Evolutionary conservation across 2,329 filamentous ascomycete species (phyloP).

Genomic region (Tolypocladium cylindrosporum): DNA sequence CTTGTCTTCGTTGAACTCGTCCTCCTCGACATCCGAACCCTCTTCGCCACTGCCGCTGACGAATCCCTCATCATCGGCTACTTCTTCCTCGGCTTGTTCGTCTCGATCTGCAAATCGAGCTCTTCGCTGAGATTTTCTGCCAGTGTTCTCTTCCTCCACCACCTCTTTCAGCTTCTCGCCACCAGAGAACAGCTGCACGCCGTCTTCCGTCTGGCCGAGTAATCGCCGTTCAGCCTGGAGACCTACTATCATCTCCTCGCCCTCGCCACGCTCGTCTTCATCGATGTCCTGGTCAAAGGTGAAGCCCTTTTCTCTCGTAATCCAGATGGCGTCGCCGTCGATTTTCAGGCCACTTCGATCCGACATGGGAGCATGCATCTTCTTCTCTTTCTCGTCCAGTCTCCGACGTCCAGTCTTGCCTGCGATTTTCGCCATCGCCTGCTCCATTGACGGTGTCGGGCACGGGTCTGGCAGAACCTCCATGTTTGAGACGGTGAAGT

Average conservation of each 20-base stretch:
- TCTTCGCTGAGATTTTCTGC: constrained; percentile 48
- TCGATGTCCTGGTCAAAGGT: constrained; percentile 64
- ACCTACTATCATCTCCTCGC: constrained; percentile 87
- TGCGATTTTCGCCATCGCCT: constrained; percentile 71
- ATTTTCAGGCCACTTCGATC: constrained; percentile 94
- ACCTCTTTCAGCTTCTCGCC: constrained; percentile 57
- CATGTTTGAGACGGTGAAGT: constrained; percentile 73
- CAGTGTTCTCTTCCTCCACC: constrained; percentile 43
- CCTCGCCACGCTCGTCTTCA: constrained; percentile 71
- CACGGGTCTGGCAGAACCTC: constrained; percentile 90
- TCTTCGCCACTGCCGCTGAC: constrained; percentile 43
- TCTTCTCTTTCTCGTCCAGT: constrained; percentile 92
- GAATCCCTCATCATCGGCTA: constrained; percentile 40
- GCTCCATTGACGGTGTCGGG: constrained; percentile 84
- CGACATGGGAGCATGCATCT: constrained; percentile 94
- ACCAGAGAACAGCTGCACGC: constrained; percentile 76
- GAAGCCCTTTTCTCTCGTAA: constrained; percentile 58
- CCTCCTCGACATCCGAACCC: constrained; percentile 39
- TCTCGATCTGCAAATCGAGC: constrained; percentile 51
- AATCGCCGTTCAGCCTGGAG: constrained; percentile 75
- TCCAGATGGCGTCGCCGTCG: constrained; percentile 95
- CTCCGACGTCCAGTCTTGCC: constrained; percentile 74
- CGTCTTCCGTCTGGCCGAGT: constrained; percentile 72
- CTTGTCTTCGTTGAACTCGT: constrained; percentile 49
- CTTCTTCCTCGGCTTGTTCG: constrained; percentile 47